These are phyloP conservation scores for Cyclanthera cordifolia DNA, from an alignment of 306 rosid genomes.

Conservation along the genomic window DNA sequence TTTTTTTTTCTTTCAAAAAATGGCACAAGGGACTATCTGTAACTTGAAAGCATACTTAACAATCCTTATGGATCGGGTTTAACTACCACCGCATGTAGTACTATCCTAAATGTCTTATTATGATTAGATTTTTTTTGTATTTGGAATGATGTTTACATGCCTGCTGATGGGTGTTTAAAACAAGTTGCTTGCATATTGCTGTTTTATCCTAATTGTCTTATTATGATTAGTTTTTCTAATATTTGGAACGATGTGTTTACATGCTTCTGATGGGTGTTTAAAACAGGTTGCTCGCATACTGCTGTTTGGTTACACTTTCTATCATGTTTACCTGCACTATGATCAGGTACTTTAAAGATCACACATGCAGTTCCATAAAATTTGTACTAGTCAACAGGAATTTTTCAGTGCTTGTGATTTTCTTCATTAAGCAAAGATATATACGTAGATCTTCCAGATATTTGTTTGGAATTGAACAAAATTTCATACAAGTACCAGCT, in stretches of 20 bases:
- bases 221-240: too few species aligned
- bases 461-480: neutral
- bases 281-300: slow-evolving; percentile 38
- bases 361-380: neutral
- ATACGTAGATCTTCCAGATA: neutral
- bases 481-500: neutral
- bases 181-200: slow-evolving; percentile 40
- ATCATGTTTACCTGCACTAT: slow-evolving; percentile 39
- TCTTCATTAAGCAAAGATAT: neutral
- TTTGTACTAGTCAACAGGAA: neutral
- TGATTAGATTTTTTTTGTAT: neutral
- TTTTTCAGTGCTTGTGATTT: neutral
- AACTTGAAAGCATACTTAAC: neutral
- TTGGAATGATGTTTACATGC: neutral
- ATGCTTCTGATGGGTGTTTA: too few species aligned
- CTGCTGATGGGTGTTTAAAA: slow-evolving; percentile 16
- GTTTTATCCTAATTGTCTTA: too few species aligned
- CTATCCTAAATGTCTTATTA: neutral
- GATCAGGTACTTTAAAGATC: slow-evolving; percentile 22
- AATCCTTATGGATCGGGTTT: neutral
- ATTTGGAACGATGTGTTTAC: too few species aligned
- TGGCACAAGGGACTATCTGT: too few species aligned
- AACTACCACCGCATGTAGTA: neutral
- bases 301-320: slow-evolving; percentile 38
- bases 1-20: too few species aligned